Evolutionary conservation across 768 basidiomycete species (phyloP), one percentile per base, ranked within the genome.

Genomic region (Daedaleopsis sinensis): DNA sequence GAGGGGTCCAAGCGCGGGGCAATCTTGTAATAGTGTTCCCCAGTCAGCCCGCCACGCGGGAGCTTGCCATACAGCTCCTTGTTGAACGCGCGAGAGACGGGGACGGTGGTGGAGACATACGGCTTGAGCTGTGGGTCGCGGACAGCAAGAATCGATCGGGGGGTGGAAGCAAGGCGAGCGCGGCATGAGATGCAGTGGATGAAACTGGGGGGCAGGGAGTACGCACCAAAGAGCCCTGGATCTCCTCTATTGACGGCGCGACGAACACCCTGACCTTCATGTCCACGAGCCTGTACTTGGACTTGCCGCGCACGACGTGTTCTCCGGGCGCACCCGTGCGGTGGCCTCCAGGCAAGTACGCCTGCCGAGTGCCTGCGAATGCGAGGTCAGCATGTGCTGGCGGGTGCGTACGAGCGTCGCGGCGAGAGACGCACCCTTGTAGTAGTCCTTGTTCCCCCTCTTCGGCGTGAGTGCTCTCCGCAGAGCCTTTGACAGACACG

Each of bases 371-470:
- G 39, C 94, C 93, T 94, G 66, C 9, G 8, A 35, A 59, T 9
- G 21, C 7, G 21, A 11, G 18, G 42, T 49, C 44, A 53, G 47
- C 49, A 54, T 18, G 18, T 13, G 23, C 56, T 15, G 9, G 21
- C 13, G 32, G 12, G 13, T 47, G 48, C 51, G 27, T 58, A 49
- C 16, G 24, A 27, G 6, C 32, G 57, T 43, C 18, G 53, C 15
- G 7, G 37, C 35, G 23, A n/a, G 18, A 32, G 27, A 60, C 76
- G n/a, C 8, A 90, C 96, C 96, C 76, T 98, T 98, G 82, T 97
- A 98, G 72, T 82, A 98, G 71, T 99, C 94, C 70, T 98, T 98
- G 78, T 97, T 97, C 16, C 85, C 96, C 50, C 87, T 78, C 73
- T 98, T 98, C 0, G 92, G 80, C 0, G 90, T 94, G 52, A 98